Evolutionary conservation across 169 alveolate genomes (phyloP).

Genomic region (Babesia caballi): DNA sequence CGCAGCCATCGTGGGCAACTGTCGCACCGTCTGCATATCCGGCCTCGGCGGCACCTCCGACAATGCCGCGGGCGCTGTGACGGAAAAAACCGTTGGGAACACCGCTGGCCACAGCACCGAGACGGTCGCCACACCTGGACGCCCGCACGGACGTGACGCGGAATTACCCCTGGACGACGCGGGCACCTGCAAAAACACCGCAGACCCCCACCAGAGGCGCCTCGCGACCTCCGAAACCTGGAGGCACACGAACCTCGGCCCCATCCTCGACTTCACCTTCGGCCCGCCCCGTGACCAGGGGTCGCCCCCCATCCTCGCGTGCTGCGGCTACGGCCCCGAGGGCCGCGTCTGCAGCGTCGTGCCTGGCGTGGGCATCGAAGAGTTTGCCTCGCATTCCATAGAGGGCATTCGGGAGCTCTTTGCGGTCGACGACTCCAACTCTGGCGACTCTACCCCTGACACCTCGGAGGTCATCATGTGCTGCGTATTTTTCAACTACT

Average conservation of each 20-base stretch:
- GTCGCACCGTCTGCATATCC: constrained; percentile 21
- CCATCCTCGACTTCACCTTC: constrained; percentile 55
- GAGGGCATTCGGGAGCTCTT: constrained; percentile 29
- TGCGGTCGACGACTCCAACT: neutral
- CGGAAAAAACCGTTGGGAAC: neutral
- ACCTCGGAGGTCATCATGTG: constrained; percentile 9
- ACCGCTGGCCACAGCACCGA: neutral
- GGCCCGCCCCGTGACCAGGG: constrained; percentile 28
- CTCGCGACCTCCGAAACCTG: constrained; percentile 16
- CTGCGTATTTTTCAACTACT: constrained; percentile 29
- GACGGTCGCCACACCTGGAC: neutral
- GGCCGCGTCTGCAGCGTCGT: constrained; percentile 51
- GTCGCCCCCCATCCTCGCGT: constrained; percentile 38
- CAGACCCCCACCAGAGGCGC: neutral
- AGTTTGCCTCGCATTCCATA: constrained; percentile 3
- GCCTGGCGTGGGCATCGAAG: constrained; percentile 34
- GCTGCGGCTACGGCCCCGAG: constrained; percentile 58
- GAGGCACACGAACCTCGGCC: constrained; percentile 61
- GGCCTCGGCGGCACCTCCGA: neutral
- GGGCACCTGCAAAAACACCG: neutral
- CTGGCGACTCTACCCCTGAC: neutral
- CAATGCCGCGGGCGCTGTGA: too few relatives aligned
- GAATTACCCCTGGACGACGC: neutral
- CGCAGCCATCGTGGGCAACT: constrained; percentile 45
- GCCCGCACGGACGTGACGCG: neutral